These are phyloP conservation scores for Beauveria bassiana DNA, from an alignment of 2,329 filamentous ascomycete species.

Conservation along the genomic window DNA sequence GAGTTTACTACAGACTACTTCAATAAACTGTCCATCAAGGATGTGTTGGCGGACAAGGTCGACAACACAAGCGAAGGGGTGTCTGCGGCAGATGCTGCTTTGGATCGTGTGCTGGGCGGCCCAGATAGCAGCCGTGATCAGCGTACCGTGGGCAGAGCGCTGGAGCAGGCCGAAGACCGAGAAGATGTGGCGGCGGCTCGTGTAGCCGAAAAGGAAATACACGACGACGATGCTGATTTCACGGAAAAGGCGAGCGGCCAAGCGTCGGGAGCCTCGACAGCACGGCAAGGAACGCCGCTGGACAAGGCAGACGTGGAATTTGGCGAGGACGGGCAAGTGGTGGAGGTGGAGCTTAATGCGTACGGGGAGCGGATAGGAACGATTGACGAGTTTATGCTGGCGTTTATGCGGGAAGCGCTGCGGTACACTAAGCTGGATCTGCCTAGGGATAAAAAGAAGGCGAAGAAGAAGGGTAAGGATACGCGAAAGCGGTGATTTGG, in stretches of 20 bases:
- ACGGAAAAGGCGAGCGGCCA: slow-evolving; percentile 51
- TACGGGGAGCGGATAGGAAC: slow-evolving; percentile 50
- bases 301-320: slow-evolving; percentile 24
- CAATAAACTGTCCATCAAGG: slow-evolving; percentile 66
- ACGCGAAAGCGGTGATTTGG: slow-evolving; percentile 38
- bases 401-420: slow-evolving; percentile 56
- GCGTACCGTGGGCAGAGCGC: slow-evolving; percentile 57
- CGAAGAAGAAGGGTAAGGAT: slow-evolving; percentile 52
- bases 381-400: slow-evolving; percentile 70
- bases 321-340: slow-evolving; percentile 25
- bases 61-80: slow-evolving; percentile 43
- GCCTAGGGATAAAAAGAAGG: slow-evolving; percentile 57
- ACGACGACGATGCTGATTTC: slow-evolving; percentile 80
- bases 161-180: slow-evolving; percentile 85
- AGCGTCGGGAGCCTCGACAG: slow-evolving; percentile 41
- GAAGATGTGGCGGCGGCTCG: slow-evolving; percentile 88
- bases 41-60: slow-evolving; percentile 56
- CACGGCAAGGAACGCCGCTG: slow-evolving; percentile 44
- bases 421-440: slow-evolving; percentile 53
- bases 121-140: slow-evolving; percentile 54
- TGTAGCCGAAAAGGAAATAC: slow-evolving; percentile 80
- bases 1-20: slow-evolving; percentile 97
- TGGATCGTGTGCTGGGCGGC: slow-evolving; percentile 75
- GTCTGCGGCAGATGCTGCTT: slow-evolving; percentile 69
- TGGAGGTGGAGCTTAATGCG: slow-evolving; percentile 47